Evolutionary conservation across 495 filamentous ascomycete genomes (phyloP), one percentile per base, ranked within the genome.

Genomic region (Pseudomonodictys pantanalensis): DNA sequence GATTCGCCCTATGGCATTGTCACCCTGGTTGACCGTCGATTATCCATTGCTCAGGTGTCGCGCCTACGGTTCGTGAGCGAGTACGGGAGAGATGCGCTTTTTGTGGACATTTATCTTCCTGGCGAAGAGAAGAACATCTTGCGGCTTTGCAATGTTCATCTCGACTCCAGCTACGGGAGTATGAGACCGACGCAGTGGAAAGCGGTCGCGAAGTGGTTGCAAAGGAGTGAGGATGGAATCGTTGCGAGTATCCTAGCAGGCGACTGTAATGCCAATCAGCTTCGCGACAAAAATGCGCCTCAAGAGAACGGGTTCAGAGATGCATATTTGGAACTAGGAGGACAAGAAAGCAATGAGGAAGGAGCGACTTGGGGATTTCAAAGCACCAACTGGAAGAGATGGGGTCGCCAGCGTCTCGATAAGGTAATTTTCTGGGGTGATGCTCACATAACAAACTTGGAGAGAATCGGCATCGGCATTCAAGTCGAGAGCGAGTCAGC

Each of bases 311-410:
- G 66, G 1, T 73, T 84, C 3, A 66, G 64, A 39, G 81, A 85
- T 64, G 79, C 78, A 8, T 84, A 78, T 61, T 72, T 84, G 0
- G 77, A 78, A 49, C 65, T 70, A 1, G 81, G 79, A 3, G 79
- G 78, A 3, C n/a, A 57, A 15, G 81, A 83, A 38, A 77, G 71
- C 4, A 69, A 64, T 9, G 78, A 80, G 24, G 75, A 71, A 25
- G 80, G 81, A 2, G 75, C 69, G 55, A 84, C 81, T 2, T 85
- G 82, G 81, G 81, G 81, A 3, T 76, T 79, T 64, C 79, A 82
- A 70, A 76, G 72, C 24, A 24, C 59, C 26, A 69, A 64, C 1
- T 60, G 75, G 55, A 51, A 67, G 35, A 52, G 53, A 42, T 81
- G 69, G 68, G 78, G 79, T 9, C 72, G 69, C n/a, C 69, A 56